A percentile compares a stretch with the other conserved stretches of the same genome.
These are phyloP conservation scores for Globisporangium spiculum DNA, from an alignment of 352 stramenopile genomes.

Conservation along the genomic window DNA sequence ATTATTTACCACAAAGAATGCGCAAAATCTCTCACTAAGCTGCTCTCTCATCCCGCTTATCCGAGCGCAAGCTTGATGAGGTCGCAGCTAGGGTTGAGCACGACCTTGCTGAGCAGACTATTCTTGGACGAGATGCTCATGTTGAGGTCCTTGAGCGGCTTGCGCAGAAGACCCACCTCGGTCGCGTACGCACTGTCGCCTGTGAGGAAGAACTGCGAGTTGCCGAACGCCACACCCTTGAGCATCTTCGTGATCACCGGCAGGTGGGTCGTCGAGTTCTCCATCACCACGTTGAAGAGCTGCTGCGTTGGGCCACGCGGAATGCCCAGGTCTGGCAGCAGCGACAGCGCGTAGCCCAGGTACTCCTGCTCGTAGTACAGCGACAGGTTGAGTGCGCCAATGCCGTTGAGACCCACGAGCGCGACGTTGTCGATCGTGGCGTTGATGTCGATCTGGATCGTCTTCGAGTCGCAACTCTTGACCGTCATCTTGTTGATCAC, in stretches of 20 bases:
- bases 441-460: conserved; percentile 52
- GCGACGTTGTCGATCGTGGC: conserved; percentile 34
- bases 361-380: conserved; percentile 64
- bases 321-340: conserved; percentile 36
- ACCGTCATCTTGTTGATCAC: conserved; percentile 55
- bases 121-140: conserved; percentile 29
- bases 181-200: conserved; percentile 29
- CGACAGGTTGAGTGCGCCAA: conserved; percentile 66
- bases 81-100: conserved; percentile 25
- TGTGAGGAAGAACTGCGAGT: conserved; percentile 51
- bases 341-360: conserved; percentile 56
- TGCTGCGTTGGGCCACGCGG: conserved; percentile 49
- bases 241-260: conserved; percentile 38
- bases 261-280: conserved; percentile 23
- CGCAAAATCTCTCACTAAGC: background rate
- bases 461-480: conserved; percentile 37
- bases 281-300: conserved; percentile 46
- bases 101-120: conserved; percentile 20
- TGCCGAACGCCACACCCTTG: conserved; percentile 29
- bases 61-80: conserved; percentile 14
- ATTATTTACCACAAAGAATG: background rate
- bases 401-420: conserved; percentile 20
- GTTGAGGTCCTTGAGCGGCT: conserved; percentile 25
- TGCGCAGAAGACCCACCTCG: conserved; percentile 17
- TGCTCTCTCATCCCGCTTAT: background rate